Evolutionary conservation across 371 early-diverging fungal species (phyloP).

Genomic region (Apophysomyces ossiformis): DNA sequence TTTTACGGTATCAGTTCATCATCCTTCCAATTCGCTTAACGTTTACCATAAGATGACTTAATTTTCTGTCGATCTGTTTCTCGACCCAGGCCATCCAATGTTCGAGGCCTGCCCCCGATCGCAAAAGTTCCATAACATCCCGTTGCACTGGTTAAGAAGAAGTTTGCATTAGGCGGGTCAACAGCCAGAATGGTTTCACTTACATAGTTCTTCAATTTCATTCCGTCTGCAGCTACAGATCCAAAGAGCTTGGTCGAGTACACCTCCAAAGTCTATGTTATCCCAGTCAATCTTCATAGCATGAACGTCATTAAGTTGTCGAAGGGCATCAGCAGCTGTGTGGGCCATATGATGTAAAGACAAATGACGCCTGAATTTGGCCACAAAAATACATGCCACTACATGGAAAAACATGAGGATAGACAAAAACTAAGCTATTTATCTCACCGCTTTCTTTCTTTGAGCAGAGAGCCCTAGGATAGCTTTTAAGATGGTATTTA

Average conservation of each 20-base stretch:
- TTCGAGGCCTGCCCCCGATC: constrained; percentile 30
- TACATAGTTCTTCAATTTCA: constrained; percentile 45
- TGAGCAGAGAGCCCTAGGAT: constrained; percentile 34
- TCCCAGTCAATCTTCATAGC: constrained; percentile 58
- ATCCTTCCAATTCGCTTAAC: constrained; percentile 3
- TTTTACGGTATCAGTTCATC: not conserved
- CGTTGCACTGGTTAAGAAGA: constrained; percentile 31
- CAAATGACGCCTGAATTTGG: constrained; percentile 57
- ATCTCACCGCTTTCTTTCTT: constrained; percentile 39
- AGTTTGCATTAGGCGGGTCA: not conserved
- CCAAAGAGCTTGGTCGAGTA: constrained; percentile 60
- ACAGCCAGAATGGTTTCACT: constrained; percentile 3
- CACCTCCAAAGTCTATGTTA: constrained; percentile 47
- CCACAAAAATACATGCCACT: constrained; percentile 59
- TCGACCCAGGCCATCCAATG: constrained; percentile 57
- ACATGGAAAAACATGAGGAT: not conserved
- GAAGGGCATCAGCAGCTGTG: constrained; percentile 44
- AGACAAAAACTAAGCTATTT: not conserved
- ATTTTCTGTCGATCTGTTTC: constrained; percentile 36
- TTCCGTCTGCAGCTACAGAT: constrained; percentile 52
- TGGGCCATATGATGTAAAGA: constrained; percentile 59
- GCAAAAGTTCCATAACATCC: constrained; percentile 43
- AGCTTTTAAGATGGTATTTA: constrained; percentile 28
- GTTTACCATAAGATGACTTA: constrained; percentile 31
- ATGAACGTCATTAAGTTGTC: constrained; percentile 27